Percentiles rank a stretch among this genome's conserved stretches.
Conservation (phyloP, 129 eudicot species). For the Cynara cardunculus region DNA sequence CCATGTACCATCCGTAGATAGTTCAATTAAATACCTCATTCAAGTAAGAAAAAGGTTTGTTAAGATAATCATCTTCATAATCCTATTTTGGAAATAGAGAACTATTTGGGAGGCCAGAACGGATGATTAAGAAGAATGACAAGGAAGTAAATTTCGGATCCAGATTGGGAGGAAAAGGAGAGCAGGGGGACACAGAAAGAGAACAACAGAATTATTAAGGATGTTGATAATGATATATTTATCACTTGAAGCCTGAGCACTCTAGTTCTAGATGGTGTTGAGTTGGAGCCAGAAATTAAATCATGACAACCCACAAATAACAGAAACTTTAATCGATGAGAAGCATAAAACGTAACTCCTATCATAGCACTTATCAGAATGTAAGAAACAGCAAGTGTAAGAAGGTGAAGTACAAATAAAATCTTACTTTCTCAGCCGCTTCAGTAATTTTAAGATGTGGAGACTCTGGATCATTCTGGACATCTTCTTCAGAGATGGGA, state of each 20-base stretch:
- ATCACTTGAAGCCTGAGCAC: not conserved
- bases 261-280: not conserved
- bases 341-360: not conserved
- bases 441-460: constrained; percentile 45
- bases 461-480: constrained; percentile 37
- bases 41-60: no score
- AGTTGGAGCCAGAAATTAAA: not conserved
- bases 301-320: not conserved
- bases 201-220: not conserved
- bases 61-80: not conserved
- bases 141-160: no score
- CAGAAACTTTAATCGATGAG: not conserved
- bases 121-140: no score
- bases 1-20: no score
- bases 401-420: not conserved
- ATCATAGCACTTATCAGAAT: not conserved
- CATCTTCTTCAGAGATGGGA: constrained; percentile 74
- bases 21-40: no score
- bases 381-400: constrained; percentile 7
- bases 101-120: not conserved
- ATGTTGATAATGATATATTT: not conserved
- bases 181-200: not conserved
- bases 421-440: constrained; percentile 78
- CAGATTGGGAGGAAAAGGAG: not conserved
- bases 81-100: not conserved